phyloP scores from a whole-genome alignment of 768 basidiomycete species.

The Phylloporus rhodoxanthus region DNA sequence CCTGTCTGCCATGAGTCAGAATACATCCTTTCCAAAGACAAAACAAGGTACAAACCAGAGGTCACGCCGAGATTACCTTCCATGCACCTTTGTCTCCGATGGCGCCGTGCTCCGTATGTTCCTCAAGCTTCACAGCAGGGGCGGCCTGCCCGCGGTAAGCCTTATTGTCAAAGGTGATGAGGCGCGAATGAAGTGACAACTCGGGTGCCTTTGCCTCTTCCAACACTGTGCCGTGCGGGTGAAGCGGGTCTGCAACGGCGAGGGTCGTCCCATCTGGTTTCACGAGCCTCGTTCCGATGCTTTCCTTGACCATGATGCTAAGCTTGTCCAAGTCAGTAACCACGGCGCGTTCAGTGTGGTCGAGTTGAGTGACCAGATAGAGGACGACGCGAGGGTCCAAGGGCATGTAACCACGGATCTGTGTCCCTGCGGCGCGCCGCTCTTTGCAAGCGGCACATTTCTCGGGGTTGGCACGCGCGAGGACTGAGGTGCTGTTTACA shows the following conservation, averaged over 20 bases:
- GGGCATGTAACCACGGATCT: conserved; percentile 13
- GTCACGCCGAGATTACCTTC: neutral
- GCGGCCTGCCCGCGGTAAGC: neutral
- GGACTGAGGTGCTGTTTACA: conserved; percentile 14
- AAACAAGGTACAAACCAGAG: neutral
- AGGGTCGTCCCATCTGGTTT: conserved; percentile 8
- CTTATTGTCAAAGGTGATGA: neutral
- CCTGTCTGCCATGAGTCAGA: neutral
- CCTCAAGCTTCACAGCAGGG: neutral
- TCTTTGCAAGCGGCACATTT: conserved; percentile 10
- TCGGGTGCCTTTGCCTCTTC: conserved; percentile 4
- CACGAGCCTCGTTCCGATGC: neutral
- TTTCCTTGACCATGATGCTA: neutral
- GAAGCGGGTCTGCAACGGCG: conserved; percentile 3
- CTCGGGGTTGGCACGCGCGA: conserved; percentile 4
- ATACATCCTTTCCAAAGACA: neutral
- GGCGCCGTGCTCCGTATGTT: neutral
- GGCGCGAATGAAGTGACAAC: conserved; percentile 12
- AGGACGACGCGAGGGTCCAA: conserved; percentile 12
- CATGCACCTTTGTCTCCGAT: neutral
- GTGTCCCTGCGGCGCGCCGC: conserved; percentile 7
- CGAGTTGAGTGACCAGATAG: conserved; percentile 2
- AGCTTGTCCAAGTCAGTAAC: neutral
- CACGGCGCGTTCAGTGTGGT: neutral
- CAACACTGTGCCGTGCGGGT: neutral